Conservation (phyloP, 805 yeast species). For the Ogataea pignaliae region DNA sequence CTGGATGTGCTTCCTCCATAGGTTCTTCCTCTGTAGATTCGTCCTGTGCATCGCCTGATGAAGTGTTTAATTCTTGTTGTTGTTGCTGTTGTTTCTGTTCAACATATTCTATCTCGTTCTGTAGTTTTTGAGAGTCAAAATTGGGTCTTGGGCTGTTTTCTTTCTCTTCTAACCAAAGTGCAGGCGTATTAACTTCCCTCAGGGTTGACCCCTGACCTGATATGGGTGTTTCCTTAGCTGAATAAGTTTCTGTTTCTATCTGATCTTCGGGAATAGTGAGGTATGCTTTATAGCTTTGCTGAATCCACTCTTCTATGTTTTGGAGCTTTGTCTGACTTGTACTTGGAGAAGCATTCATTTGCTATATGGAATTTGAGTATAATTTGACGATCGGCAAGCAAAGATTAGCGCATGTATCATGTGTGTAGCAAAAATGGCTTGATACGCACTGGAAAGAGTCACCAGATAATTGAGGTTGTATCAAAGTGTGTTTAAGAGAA, state of each 20-base stretch:
- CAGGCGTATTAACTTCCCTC: not conserved
- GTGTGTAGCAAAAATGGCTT: no score
- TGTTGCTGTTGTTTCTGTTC: constrained; percentile 4
- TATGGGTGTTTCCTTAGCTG: not conserved
- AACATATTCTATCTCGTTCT: not conserved
- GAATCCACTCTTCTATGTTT: not conserved
- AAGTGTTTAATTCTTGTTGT: constrained; percentile 1
- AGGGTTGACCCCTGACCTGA: not conserved
- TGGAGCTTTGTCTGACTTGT: not conserved
- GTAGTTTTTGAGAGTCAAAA: not conserved
- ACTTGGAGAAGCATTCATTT: no score
- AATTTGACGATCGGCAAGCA: no score
- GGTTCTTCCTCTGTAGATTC: not conserved
- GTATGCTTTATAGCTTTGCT: no score
- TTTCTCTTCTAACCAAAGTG: not conserved
- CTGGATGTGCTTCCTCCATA: no score
- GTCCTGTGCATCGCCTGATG: not conserved
- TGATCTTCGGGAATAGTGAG: no score
- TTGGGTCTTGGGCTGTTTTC: constrained; percentile 2
- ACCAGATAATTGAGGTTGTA: no score
- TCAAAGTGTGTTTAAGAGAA: no score
- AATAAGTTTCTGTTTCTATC: not conserved
- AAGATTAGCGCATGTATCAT: no score
- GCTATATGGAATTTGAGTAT: no score
- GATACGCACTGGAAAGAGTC: no score